Percentiles rank a stretch among this genome's conserved stretches.
phyloP scores from a whole-genome alignment of 2,329 filamentous ascomycete species.

The Aspergillus quadrilineatus region DNA sequence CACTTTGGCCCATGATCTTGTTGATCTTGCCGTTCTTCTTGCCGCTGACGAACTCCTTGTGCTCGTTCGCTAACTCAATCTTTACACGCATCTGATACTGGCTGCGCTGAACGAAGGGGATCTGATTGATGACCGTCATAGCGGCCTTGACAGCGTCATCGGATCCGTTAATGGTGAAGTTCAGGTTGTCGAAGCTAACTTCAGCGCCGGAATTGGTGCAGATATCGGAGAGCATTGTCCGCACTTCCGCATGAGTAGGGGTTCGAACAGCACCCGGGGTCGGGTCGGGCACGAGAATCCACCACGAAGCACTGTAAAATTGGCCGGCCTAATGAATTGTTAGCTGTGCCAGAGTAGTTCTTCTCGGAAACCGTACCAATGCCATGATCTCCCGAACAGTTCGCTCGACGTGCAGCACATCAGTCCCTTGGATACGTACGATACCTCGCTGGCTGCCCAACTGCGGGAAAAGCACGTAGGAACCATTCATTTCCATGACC shows the following conservation, averaged over 20 bases:
- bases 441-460: conserved; percentile 80
- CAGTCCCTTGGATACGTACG: conserved; percentile 87
- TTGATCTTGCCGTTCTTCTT: conserved; percentile 99
- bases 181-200: conserved; percentile 88
- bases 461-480: conserved; percentile 87
- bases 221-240: conserved; percentile 90
- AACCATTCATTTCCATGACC: conserved; percentile 95
- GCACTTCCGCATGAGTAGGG: conserved; percentile 68
- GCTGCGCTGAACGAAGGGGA: conserved; percentile 81
- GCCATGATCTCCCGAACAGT: conserved; percentile 96
- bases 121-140: conserved; percentile 89
- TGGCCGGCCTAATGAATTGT: conserved; percentile 70
- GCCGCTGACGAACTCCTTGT: conserved; percentile 98
- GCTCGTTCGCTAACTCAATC: conserved; percentile 97
- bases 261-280: conserved; percentile 58
- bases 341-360: conserved; percentile 2
- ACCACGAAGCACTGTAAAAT: conserved; percentile 97
- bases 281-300: conserved; percentile 76
- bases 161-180: conserved; percentile 90
- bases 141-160: conserved; percentile 95
- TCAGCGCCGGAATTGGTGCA: conserved; percentile 96
- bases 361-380: conserved; percentile 58
- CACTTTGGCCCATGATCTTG: conserved; percentile 99
- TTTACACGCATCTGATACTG: conserved; percentile 95
- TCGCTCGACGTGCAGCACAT: conserved; percentile 90